Base-by-base conservation (phyloP, 495 filamentous ascomycete genomes). In the Penicillium antarcticum region DNA sequence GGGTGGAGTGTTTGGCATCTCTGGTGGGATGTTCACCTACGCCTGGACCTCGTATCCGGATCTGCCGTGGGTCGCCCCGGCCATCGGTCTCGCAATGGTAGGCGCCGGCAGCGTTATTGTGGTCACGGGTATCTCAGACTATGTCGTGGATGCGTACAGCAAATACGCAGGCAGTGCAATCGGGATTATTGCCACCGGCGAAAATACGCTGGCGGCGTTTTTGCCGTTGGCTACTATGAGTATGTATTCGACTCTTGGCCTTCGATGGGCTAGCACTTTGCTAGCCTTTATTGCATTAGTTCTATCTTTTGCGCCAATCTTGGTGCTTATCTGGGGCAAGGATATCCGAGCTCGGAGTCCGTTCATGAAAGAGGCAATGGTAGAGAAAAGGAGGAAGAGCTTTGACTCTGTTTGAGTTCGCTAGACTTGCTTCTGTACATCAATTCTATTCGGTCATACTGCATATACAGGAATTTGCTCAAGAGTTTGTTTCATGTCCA, bases 21-120 rank as follows among this genome's bases (percentile, higher is more conserved):
- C 69, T 0, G 65, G 69, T 10, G 70, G 70, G 12, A 68, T 73
- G 65, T 70, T 73, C 50, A 61, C 60, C 17, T 73, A 73, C 47
- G 68, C 58, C 11, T 72, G 68, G 69, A 72, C 65, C 1, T 69
- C 67, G 8, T 72, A 68, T 37, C 40, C 67, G 2, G 8, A 47
- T 13, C 23, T 71, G 6, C 67, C 61, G 1, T 73, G 67, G 67
- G 70, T 73, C 21, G 67, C 66, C 21, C 70, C 70, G 1, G 59
- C 69, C 6, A 39, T 73, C 19, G 67, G 70, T 9, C 63, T 73
- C n/a, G 60, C 55, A 1, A 68, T 72, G 63, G 69, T 67, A 3
- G 67, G 67, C 0, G 51, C 60, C 1, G 60, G 65, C 1, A 61
- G 37, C 13, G 50, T 49, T 2, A 39, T 46, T 17, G 62, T 68